Evolutionary conservation across 2,329 filamentous ascomycete genomes (phyloP), one percentile per base, ranked within the genome.

Genomic region (Leptosphaerulina australis): DNA sequence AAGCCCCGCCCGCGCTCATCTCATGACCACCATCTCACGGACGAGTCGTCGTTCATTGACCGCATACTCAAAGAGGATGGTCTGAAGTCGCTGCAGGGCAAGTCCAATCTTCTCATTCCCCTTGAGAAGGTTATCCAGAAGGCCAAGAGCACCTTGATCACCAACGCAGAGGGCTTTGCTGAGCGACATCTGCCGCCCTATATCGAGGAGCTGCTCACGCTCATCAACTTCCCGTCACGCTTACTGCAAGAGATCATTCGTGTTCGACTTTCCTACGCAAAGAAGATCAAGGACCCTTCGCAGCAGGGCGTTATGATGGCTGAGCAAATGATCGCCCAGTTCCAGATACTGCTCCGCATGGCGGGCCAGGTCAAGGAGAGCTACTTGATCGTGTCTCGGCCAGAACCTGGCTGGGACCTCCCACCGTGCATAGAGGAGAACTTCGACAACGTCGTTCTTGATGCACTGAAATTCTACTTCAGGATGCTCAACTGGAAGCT

Each of bases 401-500:
- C 91, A 0, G 89, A 97, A 71, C 85, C 88, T 15, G 93, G 94
- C 36, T 99, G 94, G 94, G 91, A 97, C 63, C 76, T 97, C 45
- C 94, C 94, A 2, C 91, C 92, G 7, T 97, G 92, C 74, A 95
- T 99, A 58, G 94, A 97, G 68, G 94, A 99, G 69, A 91, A 91
- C 31, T 99, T 97, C 66, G 94, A 97, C 69, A 83, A 87, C 25
- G 90, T 95, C 14, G 90, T 97, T 8, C 76, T 99, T 33, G 93
- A 97, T 66, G 92, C 93, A 0, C 79, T 99, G 62, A 95, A 93
- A 71, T 97, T 96, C 73, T 99, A 99, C 75, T 99, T 99, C 81
- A 94, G 93, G 72, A 92, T 99, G 83, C 80, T 99, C 34, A 97
- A 97, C 69, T 97, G 92, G 91, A 97, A 97, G 73, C 79, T 99